Evolutionary conservation across 2,329 filamentous ascomycete species (phyloP).

Genomic region (Ophiostoma angusticollis): DNA sequence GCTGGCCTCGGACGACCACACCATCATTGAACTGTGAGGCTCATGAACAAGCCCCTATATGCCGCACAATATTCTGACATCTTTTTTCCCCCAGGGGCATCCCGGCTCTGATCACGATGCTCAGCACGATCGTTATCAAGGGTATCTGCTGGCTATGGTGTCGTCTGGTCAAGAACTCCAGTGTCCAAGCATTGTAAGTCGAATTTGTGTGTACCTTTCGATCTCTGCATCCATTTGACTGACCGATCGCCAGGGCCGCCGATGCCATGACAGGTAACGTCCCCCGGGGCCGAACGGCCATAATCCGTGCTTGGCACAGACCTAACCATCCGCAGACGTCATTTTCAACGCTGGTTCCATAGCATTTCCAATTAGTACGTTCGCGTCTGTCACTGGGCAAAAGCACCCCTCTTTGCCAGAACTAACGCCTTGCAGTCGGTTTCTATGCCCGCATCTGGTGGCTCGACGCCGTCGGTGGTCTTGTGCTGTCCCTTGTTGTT

Average conservation of each 20-base stretch:
- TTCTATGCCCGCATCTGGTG: constrained; percentile 71
- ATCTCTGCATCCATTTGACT: neutral
- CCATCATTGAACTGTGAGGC: constrained; percentile 56
- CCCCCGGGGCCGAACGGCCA: too few species aligned
- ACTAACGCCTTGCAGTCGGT: constrained; percentile 35
- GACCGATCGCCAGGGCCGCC: constrained; percentile 14
- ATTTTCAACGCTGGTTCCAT: constrained; percentile 87
- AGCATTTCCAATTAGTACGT: constrained; percentile 60
- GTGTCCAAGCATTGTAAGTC: constrained; percentile 60
- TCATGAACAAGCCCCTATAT: too few species aligned
- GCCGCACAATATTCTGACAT: neutral
- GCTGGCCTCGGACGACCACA: constrained; percentile 46
- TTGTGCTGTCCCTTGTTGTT: constrained; percentile 65
- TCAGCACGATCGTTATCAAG: constrained; percentile 69
- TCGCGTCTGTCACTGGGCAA: too few species aligned
- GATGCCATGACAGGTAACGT: constrained; percentile 18
- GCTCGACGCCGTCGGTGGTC: constrained; percentile 67
- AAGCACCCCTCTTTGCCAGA: neutral
- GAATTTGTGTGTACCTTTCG: neutral
- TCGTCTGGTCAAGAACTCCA: constrained; percentile 71
- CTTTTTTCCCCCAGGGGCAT: constrained; percentile 29
- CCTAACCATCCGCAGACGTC: constrained; percentile 52
- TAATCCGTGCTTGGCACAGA: too few species aligned
- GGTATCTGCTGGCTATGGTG: constrained; percentile 78
- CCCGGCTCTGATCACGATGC: constrained; percentile 69